Conservation (phyloP, 1,284 basidiomycete species). For the Leucoagaricus sp. region DNA sequence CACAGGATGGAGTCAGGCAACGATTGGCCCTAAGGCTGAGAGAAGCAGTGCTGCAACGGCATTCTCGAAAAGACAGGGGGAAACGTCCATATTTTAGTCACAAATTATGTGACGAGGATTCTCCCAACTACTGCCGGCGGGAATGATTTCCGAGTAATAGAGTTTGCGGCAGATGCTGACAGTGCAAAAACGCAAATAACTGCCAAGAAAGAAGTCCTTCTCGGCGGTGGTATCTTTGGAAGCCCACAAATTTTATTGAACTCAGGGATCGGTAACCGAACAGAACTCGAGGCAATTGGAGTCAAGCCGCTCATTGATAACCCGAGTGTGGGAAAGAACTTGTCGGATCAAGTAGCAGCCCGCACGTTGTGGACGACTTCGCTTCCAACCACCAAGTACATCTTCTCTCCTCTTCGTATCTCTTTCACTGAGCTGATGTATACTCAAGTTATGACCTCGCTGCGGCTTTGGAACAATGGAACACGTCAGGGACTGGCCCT, state of each 20-base stretch:
- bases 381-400: too few species aligned
- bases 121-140: too few species aligned
- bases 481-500: conserved; percentile 17
- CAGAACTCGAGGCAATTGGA: too few species aligned
- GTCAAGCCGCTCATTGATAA: conserved; percentile 21
- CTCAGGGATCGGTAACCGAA: too few species aligned
- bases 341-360: conserved; percentile 17
- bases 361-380: neutral
- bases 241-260: too few species aligned
- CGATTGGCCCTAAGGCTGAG: conserved; percentile 28
- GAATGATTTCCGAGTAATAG: too few species aligned
- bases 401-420: neutral
- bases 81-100: too few species aligned
- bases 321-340: conserved; percentile 19
- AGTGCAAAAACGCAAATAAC: too few species aligned
- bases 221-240: too few species aligned
- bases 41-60: conserved; percentile 41
- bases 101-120: too few species aligned
- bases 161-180: too few species aligned
- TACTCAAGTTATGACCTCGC: conserved; percentile 1
- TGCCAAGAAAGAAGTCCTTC: too few species aligned
- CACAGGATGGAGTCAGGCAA: conserved; percentile 17
- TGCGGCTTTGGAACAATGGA: conserved; percentile 18
- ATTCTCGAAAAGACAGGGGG: conserved; percentile 37
- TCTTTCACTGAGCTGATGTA: neutral